These are phyloP conservation scores for Trametes sanguinea DNA, from an alignment of 768 basidiomycete species.

Conservation along the genomic window DNA sequence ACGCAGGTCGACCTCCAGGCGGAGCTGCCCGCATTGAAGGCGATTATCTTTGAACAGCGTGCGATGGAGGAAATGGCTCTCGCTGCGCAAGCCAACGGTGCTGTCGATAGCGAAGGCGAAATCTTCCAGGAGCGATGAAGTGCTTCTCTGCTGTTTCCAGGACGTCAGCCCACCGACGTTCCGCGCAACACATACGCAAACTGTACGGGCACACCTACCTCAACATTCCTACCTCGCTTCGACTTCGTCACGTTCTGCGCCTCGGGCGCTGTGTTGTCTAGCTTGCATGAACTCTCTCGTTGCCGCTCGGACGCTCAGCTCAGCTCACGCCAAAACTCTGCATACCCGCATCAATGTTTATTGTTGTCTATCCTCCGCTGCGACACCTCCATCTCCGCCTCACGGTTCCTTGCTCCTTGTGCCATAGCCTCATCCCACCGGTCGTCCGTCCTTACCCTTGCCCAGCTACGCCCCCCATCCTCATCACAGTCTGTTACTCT, in stretches of 20 bases:
- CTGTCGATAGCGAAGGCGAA: slow-evolving; percentile 3
- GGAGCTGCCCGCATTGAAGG: slow-evolving; percentile 63
- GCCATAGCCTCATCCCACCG: background rate
- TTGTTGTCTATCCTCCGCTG: slow-evolving; percentile 24
- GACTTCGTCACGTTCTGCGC: slow-evolving; percentile 3
- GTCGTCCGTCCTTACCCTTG: background rate
- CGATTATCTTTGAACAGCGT: slow-evolving; percentile 46
- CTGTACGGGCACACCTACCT: slow-evolving; percentile 4
- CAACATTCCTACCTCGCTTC: slow-evolving; percentile 8
- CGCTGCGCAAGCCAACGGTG: slow-evolving; percentile 16
- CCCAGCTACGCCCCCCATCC: background rate
- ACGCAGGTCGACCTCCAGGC: slow-evolving; percentile 56
- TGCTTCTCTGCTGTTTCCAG: background rate
- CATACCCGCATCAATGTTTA: slow-evolving; percentile 27
- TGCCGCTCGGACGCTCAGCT: slow-evolving; percentile 15
- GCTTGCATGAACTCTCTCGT: slow-evolving; percentile 12
- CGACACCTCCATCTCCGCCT: slow-evolving; percentile 2
- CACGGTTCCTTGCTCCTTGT: slow-evolving; percentile 1
- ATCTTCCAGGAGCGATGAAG: slow-evolving; percentile 15
- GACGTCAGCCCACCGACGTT: background rate
- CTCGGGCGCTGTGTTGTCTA: slow-evolving; percentile 16
- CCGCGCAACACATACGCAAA: background rate
- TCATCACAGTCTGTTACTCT: background rate
- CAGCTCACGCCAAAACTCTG: slow-evolving; percentile 20
- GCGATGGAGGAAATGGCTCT: slow-evolving; percentile 18